Evolutionary conservation across 208 protist genomes (phyloP), one percentile per base, ranked within the genome.

Genomic region (Novymonas esmeraldas): DNA sequence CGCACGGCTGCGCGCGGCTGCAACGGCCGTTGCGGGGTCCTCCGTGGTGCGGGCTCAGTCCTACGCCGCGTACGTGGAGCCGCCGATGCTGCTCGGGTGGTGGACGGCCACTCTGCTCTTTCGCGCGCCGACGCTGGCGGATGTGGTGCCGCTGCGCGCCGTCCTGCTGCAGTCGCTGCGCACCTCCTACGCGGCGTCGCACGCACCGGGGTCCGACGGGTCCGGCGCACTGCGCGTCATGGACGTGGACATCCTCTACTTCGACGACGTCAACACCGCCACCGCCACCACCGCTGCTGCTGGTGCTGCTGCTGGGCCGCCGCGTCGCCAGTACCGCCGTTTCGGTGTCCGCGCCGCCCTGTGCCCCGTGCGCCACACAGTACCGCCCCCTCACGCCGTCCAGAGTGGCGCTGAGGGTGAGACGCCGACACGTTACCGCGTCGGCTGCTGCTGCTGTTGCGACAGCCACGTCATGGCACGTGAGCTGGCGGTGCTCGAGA

Each of bases 61-160:
- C 26, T 89, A 87, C 50, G 54, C 76, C 18, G 41, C 62, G 10
- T 76, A 79, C 49, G 57, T 73, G 44, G 86, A 92, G 63, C 79
- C 86, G 14, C 34, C 75, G 48, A 22, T 92, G 31, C 73, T 92
- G 48, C 59, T 83, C 26, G 86, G 86, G 1, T 50, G 28, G 39
- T 92, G 86, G 86, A 85, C 78, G 6, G 36, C 44, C 0, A 89
- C 82, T 22, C 73, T 87, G 44, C 70, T 87, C 13, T 89, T 92
- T 36, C 83, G 82, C 33, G 82, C 82, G 3, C 82, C 82, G 0
- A 63, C 76, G 9, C 51, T 80, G 26, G 86, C 86, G 2, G 86
- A 92, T 49, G 68, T 89, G n/a, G 29, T 86, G 58, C 57, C 73
- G 3, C 65, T 92, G 38, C 62, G 73, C 0, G 24, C 16, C 3